These are phyloP conservation scores for Fusarium armeniacum DNA, from an alignment of 2,329 filamentous ascomycete species.

Conservation along the genomic window DNA sequence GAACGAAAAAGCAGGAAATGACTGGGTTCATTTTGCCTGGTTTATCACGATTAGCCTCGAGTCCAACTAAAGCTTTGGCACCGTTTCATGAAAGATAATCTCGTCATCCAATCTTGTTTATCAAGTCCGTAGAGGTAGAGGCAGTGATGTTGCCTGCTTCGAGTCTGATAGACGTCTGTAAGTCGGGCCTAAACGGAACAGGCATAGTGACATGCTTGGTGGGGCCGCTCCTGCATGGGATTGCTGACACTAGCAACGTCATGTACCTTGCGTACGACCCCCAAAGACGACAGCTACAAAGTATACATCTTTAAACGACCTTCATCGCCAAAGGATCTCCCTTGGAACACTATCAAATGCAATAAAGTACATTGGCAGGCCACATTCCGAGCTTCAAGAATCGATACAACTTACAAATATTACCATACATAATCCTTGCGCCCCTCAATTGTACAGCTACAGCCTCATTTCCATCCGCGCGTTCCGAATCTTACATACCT, in stretches of 20 bases:
- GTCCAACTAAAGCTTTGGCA: too few relatives aligned
- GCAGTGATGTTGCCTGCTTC: not conserved
- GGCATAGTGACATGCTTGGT: slow-evolving; percentile 16
- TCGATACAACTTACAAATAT: not conserved
- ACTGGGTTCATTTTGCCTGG: not conserved
- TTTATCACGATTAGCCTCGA: too few relatives aligned
- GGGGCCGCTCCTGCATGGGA: slow-evolving; percentile 27
- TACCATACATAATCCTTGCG: not conserved
- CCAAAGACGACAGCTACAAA: slow-evolving; percentile 23
- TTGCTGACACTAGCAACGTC: slow-evolving; percentile 43
- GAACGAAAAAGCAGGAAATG: not conserved
- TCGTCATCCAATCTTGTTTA: too few relatives aligned
- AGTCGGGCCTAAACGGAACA: not conserved
- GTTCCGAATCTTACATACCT: slow-evolving; percentile 39
- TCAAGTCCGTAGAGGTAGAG: not conserved
- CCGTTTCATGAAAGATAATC: too few relatives aligned
- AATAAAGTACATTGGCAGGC: not conserved
- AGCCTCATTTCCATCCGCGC: slow-evolving; percentile 35
- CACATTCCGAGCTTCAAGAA: not conserved
- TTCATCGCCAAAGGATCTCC: slow-evolving; percentile 6
- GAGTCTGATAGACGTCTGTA: not conserved
- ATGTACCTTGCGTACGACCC: slow-evolving; percentile 25
- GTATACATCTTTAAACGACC: slow-evolving; percentile 13
- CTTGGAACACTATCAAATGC: slow-evolving; percentile 4
- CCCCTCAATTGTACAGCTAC: slow-evolving; percentile 15